These are phyloP conservation scores for Leccinellum albellum DNA, from an alignment of 768 basidiomycete species.

Conservation along the genomic window DNA sequence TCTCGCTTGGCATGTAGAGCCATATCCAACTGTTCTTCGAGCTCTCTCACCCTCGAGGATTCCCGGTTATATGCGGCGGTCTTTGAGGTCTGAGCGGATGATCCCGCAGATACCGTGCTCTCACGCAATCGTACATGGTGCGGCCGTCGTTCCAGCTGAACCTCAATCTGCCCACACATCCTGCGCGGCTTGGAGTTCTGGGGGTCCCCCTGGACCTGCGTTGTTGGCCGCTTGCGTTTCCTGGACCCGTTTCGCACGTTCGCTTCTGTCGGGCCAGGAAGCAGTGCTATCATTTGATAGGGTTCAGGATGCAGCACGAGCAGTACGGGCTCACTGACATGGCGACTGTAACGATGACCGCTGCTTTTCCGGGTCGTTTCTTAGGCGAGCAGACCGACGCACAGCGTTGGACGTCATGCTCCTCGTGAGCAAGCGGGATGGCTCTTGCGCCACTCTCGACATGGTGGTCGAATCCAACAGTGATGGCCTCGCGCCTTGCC, in stretches of 20 bases:
- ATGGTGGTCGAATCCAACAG: constrained; percentile 12
- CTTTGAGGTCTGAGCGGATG: background rate
- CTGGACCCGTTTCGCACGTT: background rate
- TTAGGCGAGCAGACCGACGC: constrained; percentile 26
- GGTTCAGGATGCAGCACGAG: background rate
- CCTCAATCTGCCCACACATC: constrained; percentile 10
- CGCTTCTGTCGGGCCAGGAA: background rate
- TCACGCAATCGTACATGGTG: constrained; percentile 2
- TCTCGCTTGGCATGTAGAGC: constrained; percentile 42
- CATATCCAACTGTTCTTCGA: constrained; percentile 38
- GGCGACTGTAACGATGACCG: constrained; percentile 2
- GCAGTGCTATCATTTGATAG: constrained; percentile 7
- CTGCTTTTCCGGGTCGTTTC: background rate
- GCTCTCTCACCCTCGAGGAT: constrained; percentile 37
- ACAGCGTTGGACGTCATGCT: constrained; percentile 17
- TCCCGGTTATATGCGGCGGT: constrained; percentile 31
- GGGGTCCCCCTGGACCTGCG: background rate
- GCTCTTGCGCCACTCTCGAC: constrained; percentile 12
- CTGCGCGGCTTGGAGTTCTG: constrained; percentile 7
- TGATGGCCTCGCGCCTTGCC: background rate
- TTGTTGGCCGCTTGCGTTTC: constrained; percentile 8
- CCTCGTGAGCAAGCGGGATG: constrained; percentile 19
- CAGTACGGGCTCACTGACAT: constrained; percentile 12
- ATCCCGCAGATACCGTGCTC: background rate
- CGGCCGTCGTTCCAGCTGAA: background rate